Percentiles rank a stretch among this genome's conserved stretches.
Evolutionary conservation across 164 flowering plant species (phyloP).

Genomic region (Buxus sempervirens): DNA sequence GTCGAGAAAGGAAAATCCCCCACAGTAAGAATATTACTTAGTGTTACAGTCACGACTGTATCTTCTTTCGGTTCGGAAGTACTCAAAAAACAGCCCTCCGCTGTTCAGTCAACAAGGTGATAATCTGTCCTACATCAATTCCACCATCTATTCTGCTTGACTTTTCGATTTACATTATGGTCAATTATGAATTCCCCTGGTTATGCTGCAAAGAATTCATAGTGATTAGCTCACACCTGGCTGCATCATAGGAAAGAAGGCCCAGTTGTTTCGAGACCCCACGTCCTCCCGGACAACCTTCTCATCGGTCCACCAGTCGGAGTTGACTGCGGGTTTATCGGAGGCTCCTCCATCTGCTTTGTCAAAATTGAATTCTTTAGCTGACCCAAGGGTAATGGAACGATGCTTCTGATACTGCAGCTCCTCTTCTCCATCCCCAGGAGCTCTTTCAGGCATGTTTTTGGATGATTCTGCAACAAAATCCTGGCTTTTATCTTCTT

Average conservation of each 20-base stretch:
- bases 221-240: slow-evolving; percentile 61
- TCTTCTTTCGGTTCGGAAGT: not conserved
- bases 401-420: slow-evolving; percentile 37
- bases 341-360: slow-evolving; percentile 45
- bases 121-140: no score
- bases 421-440: slow-evolving; percentile 21
- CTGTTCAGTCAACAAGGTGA: not conserved
- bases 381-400: slow-evolving; percentile 52
- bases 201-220: not conserved
- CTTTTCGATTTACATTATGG: no score
- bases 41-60: not conserved
- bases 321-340: slow-evolving; percentile 31
- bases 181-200: not conserved
- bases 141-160: no score
- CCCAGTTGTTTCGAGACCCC: slow-evolving; percentile 43
- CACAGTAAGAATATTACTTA: not conserved
- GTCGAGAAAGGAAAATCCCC: not conserved
- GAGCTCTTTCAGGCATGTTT: slow-evolving; percentile 19
- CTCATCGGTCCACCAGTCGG: slow-evolving; percentile 80
- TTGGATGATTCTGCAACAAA: slow-evolving; percentile 17
- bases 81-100: slow-evolving; percentile 4
- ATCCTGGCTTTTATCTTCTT: slow-evolving; percentile 14
- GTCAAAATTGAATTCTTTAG: slow-evolving; percentile 84
- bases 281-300: slow-evolving; percentile 46
- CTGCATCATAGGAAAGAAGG: slow-evolving; percentile 75